Evolutionary conservation across 495 filamentous ascomycete genomes (phyloP).

Genomic region (Podospora bellae-mahoneyi): DNA sequence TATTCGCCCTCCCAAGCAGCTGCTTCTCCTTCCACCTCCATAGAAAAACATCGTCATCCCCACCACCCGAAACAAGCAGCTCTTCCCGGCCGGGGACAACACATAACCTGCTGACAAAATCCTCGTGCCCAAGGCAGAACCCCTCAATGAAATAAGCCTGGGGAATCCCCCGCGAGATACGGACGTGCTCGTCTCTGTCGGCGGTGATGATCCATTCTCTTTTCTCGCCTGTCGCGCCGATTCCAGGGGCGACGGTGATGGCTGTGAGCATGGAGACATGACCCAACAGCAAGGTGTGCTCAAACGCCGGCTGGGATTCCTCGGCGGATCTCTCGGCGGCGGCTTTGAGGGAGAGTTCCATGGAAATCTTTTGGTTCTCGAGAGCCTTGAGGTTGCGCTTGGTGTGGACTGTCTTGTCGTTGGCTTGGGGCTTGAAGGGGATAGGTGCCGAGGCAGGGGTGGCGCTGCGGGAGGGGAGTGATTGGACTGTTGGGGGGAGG

Average conservation of each 20-base stretch:
- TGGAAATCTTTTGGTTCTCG: slow-evolving; percentile 61
- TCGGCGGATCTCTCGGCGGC: slow-evolving; percentile 41
- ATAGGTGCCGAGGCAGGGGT: slow-evolving; percentile 18
- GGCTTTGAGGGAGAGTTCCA: slow-evolving; percentile 37
- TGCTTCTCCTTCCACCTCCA: slow-evolving; percentile 73
- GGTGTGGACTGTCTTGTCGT: slow-evolving; percentile 76
- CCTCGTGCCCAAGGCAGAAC: slow-evolving; percentile 80
- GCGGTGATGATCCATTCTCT: slow-evolving; percentile 77
- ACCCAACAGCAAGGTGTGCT: slow-evolving; percentile 73
- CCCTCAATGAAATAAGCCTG: slow-evolving; percentile 85
- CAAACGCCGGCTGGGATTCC: slow-evolving; percentile 54
- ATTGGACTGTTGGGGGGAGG: slow-evolving; percentile 13
- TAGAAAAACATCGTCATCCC: slow-evolving; percentile 69
- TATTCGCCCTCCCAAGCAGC: slow-evolving; percentile 51
- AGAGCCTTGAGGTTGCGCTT: slow-evolving; percentile 71
- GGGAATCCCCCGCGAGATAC: slow-evolving; percentile 76
- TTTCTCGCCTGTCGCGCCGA: background rate
- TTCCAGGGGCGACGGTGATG: slow-evolving; percentile 46
- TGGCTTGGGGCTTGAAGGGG: slow-evolving; percentile 54
- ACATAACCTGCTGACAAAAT: slow-evolving; percentile 76
- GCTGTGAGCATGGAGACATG: slow-evolving; percentile 93
- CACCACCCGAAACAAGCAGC: slow-evolving; percentile 78
- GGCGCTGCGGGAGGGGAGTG: slow-evolving; percentile 19
- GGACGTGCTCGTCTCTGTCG: slow-evolving; percentile 96
- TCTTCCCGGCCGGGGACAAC: slow-evolving; percentile 52